Conservation (phyloP, 176 grass and related monocot species). For the Triticum timopheevii region DNA sequence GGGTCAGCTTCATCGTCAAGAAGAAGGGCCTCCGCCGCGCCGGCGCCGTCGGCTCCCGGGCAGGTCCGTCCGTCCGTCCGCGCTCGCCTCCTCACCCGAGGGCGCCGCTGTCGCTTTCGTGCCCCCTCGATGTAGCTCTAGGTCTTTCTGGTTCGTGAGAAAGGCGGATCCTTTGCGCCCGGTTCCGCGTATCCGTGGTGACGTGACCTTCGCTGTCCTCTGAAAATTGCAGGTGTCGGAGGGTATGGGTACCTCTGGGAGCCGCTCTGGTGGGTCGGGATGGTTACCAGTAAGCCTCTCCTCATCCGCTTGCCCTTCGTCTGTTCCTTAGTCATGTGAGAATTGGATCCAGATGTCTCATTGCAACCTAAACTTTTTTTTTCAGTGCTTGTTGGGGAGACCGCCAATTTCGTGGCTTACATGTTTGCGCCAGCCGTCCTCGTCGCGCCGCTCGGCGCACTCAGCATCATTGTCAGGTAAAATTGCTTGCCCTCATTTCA, state of each 20-base stretch:
- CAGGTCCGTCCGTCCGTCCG: slow-evolving; percentile 39
- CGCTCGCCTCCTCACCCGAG: neutral
- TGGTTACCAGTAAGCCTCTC: slow-evolving; percentile 82
- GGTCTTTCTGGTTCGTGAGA: slow-evolving; percentile 23
- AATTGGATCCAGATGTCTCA: slow-evolving; percentile 5
- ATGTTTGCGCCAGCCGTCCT: slow-evolving; percentile 87
- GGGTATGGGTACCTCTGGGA: slow-evolving; percentile 92
- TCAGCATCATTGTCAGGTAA: slow-evolving; percentile 94
- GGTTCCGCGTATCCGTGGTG: neutral
- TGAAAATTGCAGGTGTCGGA: slow-evolving; percentile 59
- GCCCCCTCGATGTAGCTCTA: slow-evolving; percentile 9
- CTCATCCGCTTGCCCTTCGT: neutral
- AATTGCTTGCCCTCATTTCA: neutral
- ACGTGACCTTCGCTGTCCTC: neutral
- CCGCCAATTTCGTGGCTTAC: slow-evolving; percentile 91
- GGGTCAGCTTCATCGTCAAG: slow-evolving; percentile 99
- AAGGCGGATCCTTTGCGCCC: slow-evolving; percentile 17
- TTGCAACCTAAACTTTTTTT: slow-evolving; percentile 14
- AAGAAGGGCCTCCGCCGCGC: slow-evolving; percentile 93
- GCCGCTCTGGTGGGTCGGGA: slow-evolving; percentile 97
- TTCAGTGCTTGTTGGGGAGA: slow-evolving; percentile 89
- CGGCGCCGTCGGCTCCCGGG: slow-evolving; percentile 58
- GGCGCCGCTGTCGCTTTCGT: neutral
- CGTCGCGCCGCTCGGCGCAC: slow-evolving; percentile 80
- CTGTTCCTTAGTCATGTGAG: slow-evolving; percentile 4